Percentiles rank a stretch among this genome's conserved stretches.
Conservation (phyloP, 2,329 filamentous ascomycete genomes). For the Bipolaris oryzae region DNA sequence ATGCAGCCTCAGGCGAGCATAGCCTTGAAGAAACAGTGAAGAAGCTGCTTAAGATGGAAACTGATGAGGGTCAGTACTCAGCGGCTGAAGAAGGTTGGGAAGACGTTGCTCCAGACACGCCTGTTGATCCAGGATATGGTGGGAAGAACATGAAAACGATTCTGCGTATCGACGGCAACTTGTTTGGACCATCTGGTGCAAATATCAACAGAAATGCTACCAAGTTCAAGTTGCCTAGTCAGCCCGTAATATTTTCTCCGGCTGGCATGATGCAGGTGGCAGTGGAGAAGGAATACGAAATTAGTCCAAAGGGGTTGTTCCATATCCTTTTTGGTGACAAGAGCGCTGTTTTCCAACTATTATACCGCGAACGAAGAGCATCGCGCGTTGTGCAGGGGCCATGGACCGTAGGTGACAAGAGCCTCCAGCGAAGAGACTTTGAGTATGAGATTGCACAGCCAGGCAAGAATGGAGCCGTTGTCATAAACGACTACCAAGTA, state of each 20-base stretch:
- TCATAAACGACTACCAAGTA: conserved; percentile 80
- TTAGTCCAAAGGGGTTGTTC: conserved; percentile 92
- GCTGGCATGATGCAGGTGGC: conserved; percentile 77
- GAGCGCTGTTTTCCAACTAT: conserved; percentile 88
- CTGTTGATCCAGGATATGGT: conserved; percentile 61
- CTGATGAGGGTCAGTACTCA: conserved; percentile 60
- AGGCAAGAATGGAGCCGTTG: conserved; percentile 43
- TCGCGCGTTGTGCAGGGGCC: conserved; percentile 76
- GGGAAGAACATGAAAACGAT: conserved; percentile 61
- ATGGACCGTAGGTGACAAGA: conserved; percentile 75
- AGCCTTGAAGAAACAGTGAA: conserved; percentile 74
- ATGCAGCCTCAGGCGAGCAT: conserved; percentile 74
- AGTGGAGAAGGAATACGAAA: conserved; percentile 81
- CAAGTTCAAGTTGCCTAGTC: conserved; percentile 81
- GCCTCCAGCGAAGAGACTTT: conserved; percentile 77
- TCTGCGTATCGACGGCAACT: conserved; percentile 67
- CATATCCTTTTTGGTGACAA: conserved; percentile 97
- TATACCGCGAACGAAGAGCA: conserved; percentile 72
- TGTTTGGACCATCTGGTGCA: conserved; percentile 56
- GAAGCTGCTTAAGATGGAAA: conserved; percentile 76
- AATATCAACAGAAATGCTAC: conserved; percentile 57
- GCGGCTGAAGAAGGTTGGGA: conserved; percentile 91
- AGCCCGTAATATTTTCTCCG: conserved; percentile 83
- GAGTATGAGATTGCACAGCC: conserved; percentile 72
- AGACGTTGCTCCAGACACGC: conserved; percentile 68